Evolutionary conservation across 2,329 filamentous ascomycete species (phyloP), one percentile per base, ranked within the genome.

Genomic region (Colletotrichum noveboracense): DNA sequence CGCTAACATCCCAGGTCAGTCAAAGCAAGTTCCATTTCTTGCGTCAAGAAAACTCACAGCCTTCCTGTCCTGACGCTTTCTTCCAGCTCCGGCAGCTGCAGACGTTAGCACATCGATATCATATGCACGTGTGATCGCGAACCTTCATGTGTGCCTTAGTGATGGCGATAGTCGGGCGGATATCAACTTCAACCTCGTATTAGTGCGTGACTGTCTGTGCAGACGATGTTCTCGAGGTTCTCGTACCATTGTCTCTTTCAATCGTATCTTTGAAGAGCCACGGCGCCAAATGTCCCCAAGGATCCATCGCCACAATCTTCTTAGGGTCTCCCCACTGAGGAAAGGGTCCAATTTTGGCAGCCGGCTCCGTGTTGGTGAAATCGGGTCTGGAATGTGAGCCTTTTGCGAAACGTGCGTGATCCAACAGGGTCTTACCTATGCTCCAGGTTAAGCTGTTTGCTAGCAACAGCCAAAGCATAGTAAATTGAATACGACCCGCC

Each of bases 301-400:
- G 96, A 82, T 98, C 97, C 95, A 99, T 98, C 21, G 96, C 95
- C 16, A 98, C 96, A 77, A 99, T 98, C 88, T 98, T 98, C 85
- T 95, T 95, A 81, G 91, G 91, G 82, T 98, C 95, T 30, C 91
- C 91, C 96, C 96, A 99, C 85, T 97, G 92, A 9, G 95, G 93
- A 80, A 98, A 98, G 9, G 95, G 96, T 0, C 96, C 96, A 82
- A 98, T 95, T 69, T 93, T 91, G 26, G 92, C 95, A n/a, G 96
- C 96, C 14, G 97, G 97, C 84, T 98, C 95, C 12, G 96, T 98
- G 84, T 98, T 88, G 77, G 88, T 92, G 79, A 90, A 92, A 78
- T 92, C 90, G n/a, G 90, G 91, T 64, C 89, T 90, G 66, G 52
- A 48, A 69, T 12, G 36, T 14, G 16, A 73, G 30, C 72, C 43